These are phyloP conservation scores for Camellia lanceoleosa DNA, from an alignment of 148 eudicot genomes.

Conservation along the genomic window DNA sequence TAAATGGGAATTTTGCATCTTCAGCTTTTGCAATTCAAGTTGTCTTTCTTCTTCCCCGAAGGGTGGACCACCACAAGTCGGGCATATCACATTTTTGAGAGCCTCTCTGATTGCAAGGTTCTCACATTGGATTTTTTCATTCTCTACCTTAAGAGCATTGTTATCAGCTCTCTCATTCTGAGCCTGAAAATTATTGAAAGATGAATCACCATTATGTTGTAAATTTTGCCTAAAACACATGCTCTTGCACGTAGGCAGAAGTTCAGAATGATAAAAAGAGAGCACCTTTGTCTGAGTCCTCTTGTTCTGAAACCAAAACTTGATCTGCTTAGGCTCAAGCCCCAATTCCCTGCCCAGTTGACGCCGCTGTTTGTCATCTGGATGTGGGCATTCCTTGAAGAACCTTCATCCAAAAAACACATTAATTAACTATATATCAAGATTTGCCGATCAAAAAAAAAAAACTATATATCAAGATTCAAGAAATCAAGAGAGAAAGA, in stretches of 20 bases:
- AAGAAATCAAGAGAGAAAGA: neutral
- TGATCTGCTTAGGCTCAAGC: conserved; percentile 40
- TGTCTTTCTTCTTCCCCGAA: conserved; percentile 4
- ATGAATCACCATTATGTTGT: neutral
- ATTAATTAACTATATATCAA: neutral
- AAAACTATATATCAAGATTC: too few species aligned
- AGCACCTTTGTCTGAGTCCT: conserved; percentile 58
- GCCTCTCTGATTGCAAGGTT: conserved; percentile 12
- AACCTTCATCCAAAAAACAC: conserved; percentile 24
- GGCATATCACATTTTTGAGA: conserved; percentile 9
- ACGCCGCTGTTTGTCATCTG: conserved; percentile 37
- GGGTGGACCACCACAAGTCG: conserved; percentile 5
- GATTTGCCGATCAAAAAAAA: too few species aligned
- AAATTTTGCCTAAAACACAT: neutral
- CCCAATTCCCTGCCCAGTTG: conserved; percentile 43
- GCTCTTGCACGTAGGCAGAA: neutral
- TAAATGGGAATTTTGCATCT: conserved; percentile 4
- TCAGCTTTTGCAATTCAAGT: conserved; percentile 7
- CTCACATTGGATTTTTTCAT: conserved; percentile 17
- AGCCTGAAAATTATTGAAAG: conserved; percentile 10
- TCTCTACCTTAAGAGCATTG: neutral
- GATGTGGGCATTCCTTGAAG: conserved; percentile 38
- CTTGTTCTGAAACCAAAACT: conserved; percentile 64
- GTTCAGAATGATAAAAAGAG: neutral
- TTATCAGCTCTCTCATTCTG: conserved; percentile 13